Evolutionary conservation across 2,329 filamentous ascomycete genomes (phyloP), one percentile per base, ranked within the genome.

Genomic region (Talaromyces funiculosus): DNA sequence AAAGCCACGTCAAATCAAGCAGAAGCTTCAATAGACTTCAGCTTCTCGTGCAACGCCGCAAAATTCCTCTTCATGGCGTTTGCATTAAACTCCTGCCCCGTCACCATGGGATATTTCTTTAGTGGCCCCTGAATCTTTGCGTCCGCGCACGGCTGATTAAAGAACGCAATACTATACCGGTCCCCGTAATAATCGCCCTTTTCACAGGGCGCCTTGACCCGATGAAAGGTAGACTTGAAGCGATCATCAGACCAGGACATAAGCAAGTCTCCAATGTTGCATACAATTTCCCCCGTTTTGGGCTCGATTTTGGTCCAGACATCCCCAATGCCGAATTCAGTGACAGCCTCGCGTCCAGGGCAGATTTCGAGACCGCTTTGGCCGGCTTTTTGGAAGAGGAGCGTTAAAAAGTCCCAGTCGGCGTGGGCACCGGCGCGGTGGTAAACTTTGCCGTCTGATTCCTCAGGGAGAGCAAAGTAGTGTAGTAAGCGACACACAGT

Each of bases 191-290:
- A 85, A 49, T 80, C 77, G 2, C 75, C 77, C 0, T 76, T 75
- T 64, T 86, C 82, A 29, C 73, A 77, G 0, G 84, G 84, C 1
- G 84, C 83, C 72, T 84, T 85, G 61, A 88, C 85, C 3, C 85
- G 80, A 71, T 88, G 86, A 57, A 86, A 84, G 0, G 85, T 86
- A 42, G 81, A 84, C 72, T 87, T 88, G 76, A 88, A 87, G 20
- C 84, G 80, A 69, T 88, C 86, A 67, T 88, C 85, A 29, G 80
- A 84, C 84, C 85, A 87, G 43, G 78, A 81, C 86, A 88, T 87
- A 16, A 88, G 75, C 59, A 88, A 73, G 67, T 88, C 85, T 3
- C 86, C 86, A 62, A 87, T 85, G 65, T 87, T 87, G 71, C 85
- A 87, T 8, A 88, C 81, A 59, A 86, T 84, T 62, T 81, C 80